Evolutionary conservation across 2,329 filamentous ascomycete species (phyloP).

Genomic region (Pyrenophora seminiperda): DNA sequence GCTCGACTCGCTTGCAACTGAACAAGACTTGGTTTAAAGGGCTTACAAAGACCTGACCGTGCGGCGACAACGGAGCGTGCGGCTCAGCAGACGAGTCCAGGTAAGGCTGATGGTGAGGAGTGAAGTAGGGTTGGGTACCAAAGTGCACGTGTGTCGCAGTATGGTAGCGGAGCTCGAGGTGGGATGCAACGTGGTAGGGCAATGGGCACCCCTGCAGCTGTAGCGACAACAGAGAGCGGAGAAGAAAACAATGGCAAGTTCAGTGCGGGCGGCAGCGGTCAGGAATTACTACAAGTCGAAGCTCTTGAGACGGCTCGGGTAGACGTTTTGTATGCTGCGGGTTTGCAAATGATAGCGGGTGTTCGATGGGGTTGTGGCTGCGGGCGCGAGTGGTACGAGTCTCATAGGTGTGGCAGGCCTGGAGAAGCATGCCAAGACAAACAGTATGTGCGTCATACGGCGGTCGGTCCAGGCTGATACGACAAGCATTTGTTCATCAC

Average conservation of each 20-base stretch:
- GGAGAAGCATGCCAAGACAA: constrained; percentile 10
- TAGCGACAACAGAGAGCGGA: constrained; percentile 38
- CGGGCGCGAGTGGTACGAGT: constrained; percentile 17
- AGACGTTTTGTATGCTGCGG: constrained; percentile 5
- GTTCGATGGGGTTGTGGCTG: constrained; percentile 31
- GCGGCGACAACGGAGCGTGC: constrained; percentile 19
- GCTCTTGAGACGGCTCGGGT: constrained; percentile 6
- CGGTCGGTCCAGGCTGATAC: constrained; percentile 1
- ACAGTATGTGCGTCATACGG: constrained; percentile 21
- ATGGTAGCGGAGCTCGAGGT: constrained; percentile 25
- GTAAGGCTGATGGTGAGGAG: no score
- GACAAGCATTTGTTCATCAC: background rate
- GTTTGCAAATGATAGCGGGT: constrained; percentile 23
- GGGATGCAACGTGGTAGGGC: constrained; percentile 33
- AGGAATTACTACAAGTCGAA: constrained; percentile 11
- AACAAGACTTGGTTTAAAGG: constrained; percentile 17
- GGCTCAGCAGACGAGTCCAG: constrained; percentile 1
- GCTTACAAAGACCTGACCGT: constrained; percentile 16
- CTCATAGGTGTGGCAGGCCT: constrained; percentile 8
- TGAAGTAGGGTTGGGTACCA: background rate
- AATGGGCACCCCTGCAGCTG: constrained; percentile 31
- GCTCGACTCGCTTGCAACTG: constrained; percentile 25
- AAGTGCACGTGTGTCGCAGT: constrained; percentile 10
- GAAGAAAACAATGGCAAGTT: constrained; percentile 27
- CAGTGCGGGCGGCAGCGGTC: constrained; percentile 7